phyloP scores from a whole-genome alignment of 805 yeast species.

The Clavispora fructus region DNA sequence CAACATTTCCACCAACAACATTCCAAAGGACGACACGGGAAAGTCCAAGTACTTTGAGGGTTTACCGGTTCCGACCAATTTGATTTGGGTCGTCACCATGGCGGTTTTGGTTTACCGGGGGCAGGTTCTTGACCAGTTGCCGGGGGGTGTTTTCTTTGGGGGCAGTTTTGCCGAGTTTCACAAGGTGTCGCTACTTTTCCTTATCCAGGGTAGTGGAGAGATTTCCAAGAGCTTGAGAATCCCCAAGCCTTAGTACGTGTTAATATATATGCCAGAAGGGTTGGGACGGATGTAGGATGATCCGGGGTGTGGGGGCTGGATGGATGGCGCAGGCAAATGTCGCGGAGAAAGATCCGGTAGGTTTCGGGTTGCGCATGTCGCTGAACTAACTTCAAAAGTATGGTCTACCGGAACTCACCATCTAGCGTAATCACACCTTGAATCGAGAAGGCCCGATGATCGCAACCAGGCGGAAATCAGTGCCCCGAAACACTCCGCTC shows the following conservation, averaged over 20 bases:
- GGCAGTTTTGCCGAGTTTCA: conserved; percentile 70
- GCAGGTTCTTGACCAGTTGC: conserved; percentile 49
- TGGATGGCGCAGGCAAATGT: too few relatives aligned
- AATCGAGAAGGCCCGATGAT: conserved; percentile 8
- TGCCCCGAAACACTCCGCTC: conserved; percentile 20
- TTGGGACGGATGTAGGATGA: too few relatives aligned
- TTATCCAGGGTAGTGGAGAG: conserved; percentile 83
- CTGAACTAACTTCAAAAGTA: too few relatives aligned
- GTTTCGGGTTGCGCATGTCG: too few relatives aligned
- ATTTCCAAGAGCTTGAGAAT: conserved; percentile 86
- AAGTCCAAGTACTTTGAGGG: conserved; percentile 94
- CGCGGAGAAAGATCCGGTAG: too few relatives aligned
- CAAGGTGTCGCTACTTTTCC: conserved; percentile 57
- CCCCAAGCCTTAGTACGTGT: conserved; percentile 62
- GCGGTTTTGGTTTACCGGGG: conserved; percentile 55
- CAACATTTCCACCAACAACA: conserved; percentile 86
- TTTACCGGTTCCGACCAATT: conserved; percentile 87
- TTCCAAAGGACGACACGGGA: conserved; percentile 86
- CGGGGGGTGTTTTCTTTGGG: conserved; percentile 57
- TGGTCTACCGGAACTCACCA: too few relatives aligned
- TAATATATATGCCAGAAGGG: not conserved
- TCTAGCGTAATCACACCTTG: not conserved
- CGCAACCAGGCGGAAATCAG: conserved; percentile 19
- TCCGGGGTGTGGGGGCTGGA: too few relatives aligned
- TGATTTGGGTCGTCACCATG: conserved; percentile 69